Conservation (phyloP, 257 asterid genomes). For the Henckelia pumila region DNA sequence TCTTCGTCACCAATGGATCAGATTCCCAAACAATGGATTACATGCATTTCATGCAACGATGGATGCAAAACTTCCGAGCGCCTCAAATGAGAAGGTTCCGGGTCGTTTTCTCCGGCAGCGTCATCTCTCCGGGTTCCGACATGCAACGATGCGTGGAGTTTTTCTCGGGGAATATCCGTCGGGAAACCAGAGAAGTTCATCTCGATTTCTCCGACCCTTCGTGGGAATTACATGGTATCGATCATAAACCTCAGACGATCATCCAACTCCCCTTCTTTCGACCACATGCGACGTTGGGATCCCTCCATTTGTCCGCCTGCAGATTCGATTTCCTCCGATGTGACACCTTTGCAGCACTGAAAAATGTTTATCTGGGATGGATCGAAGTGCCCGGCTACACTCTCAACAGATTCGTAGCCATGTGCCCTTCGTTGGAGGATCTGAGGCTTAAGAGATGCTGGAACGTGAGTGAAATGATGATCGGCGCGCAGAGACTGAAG, state of each 20-base stretch:
- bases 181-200: constrained; percentile 2
- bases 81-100: background rate
- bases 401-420: background rate
- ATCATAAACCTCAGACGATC: background rate
- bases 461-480: background rate
- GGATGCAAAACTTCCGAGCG: constrained; percentile 25
- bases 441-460: constrained; percentile 25
- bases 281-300: constrained; percentile 7
- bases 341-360: constrained; percentile 12
- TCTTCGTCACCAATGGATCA: constrained; percentile 7
- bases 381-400: background rate
- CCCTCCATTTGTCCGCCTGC: constrained; percentile 26
- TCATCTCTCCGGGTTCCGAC: constrained; percentile 2
- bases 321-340: background rate
- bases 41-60: constrained; percentile 1
- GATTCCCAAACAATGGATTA: constrained; percentile 19
- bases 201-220: constrained; percentile 30
- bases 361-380: constrained; percentile 30
- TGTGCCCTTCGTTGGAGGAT: constrained; percentile 22
- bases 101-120: constrained; percentile 12
- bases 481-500: constrained; percentile 14
- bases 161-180: background rate
- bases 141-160: constrained; percentile 14
- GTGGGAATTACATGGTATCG: constrained; percentile 11
- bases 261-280: constrained; percentile 6